Evolutionary conservation across 2,329 filamentous ascomycete genomes (phyloP), one percentile per base, ranked within the genome.

Genomic region (Neonectria faginata): DNA sequence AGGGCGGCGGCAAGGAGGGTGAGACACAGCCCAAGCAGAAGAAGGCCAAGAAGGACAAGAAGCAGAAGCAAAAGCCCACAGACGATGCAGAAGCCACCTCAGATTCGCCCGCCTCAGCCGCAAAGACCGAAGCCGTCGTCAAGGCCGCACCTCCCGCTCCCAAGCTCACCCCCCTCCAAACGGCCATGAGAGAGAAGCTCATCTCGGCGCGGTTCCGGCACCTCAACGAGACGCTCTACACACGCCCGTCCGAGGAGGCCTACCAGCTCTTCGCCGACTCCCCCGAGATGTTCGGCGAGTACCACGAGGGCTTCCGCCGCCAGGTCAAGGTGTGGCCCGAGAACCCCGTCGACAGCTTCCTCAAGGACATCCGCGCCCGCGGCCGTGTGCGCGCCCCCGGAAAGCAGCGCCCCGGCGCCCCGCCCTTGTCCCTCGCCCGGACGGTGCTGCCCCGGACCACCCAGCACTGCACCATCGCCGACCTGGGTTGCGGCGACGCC

Each of bases 261-360:
- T 89, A 96, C 71, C 82, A 86, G 55, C 88, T 98, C 25, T 98
- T 99, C 83, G 84, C 88, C 56, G 85, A 91, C 36, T 93, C 92
- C 54, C 96, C 96, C 0, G 93, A 97, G 76, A 94, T 98, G 86
- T 99, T 98, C 81, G 86, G 89, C 71, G 94, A 98, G 80, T 99
- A 99, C 80, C 96, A 99, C 81, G 91, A 94, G 66, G 96, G 96
- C 36, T 99, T 99, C 85, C 91, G 94, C 1, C 92, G 94, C 57
- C 96, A 99, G 81, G 96, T 98, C 64, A 91, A 93, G 75, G 92
- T 94, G 2, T 99, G 96, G 96, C 96, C 96, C 8, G 92, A 95
- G 76, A 99, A 99, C 80, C 96, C 96, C 0, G 93, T 99, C 51
- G 92, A 97, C 78, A 88, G 87, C 62, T 98, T 97, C 81, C 90